Conservation (phyloP, 2,329 filamentous ascomycete species). For the Claviceps lovelessii region DNA sequence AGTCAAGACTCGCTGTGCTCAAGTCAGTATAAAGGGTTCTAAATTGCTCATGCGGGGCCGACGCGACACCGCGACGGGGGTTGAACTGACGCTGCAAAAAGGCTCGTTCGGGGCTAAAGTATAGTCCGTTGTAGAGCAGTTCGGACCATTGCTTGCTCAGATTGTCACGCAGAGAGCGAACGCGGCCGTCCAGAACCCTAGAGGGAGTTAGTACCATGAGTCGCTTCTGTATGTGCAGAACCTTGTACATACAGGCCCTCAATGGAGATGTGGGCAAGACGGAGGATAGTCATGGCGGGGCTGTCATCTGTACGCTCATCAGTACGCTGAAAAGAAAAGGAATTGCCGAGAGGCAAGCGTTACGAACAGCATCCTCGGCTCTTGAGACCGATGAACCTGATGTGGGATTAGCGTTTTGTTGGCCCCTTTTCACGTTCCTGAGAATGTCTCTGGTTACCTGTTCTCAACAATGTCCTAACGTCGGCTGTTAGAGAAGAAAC, state of each 20-base stretch:
- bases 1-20: constrained; percentile 1
- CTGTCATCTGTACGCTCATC: background rate
- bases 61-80: background rate
- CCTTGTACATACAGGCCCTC: background rate
- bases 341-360: background rate
- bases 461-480: background rate
- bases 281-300: constrained; percentile 2
- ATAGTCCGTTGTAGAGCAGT: constrained; percentile 2
- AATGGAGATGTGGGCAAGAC: background rate
- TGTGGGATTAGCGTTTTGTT: background rate
- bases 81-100: background rate
- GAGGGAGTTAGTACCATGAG: background rate
- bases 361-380: constrained; percentile 1
- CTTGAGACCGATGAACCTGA: constrained; percentile 1
- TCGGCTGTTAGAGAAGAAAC: background rate
- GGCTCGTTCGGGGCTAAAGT: constrained; percentile 2
- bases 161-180: constrained; percentile 1
- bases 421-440: background rate
- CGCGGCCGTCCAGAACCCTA: background rate
- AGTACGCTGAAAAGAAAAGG: background rate
- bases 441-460: background rate
- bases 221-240: background rate
- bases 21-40: background rate
- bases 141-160: constrained; percentile 1
- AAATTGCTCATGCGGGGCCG: background rate